Conservation (phyloP, 768 basidiomycete genomes). For the Tricholoma saponaceum region DNA sequence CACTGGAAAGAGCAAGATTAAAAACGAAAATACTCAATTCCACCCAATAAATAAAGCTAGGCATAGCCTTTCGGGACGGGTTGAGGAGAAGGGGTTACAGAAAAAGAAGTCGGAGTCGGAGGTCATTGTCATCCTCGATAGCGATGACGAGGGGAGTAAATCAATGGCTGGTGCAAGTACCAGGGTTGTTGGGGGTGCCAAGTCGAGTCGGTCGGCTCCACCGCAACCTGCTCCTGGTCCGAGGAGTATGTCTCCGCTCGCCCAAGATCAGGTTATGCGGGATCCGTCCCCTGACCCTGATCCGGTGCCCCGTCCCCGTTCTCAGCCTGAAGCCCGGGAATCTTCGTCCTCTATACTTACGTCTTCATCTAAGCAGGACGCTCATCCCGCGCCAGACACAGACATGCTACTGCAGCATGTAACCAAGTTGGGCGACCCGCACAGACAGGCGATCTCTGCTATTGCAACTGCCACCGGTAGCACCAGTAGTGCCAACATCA, state of each 20-base stretch:
- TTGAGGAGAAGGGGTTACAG: background rate
- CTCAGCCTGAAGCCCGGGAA: background rate
- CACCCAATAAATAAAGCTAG: background rate
- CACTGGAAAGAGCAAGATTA: background rate
- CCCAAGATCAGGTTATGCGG: background rate
- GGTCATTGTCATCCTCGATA: conserved; percentile 5
- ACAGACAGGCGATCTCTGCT: background rate
- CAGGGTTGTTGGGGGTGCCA: background rate
- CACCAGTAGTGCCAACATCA: background rate
- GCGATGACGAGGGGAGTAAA: conserved; percentile 1
- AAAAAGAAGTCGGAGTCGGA: background rate
- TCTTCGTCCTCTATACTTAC: background rate
- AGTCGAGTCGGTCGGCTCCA: background rate
- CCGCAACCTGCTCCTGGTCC: background rate
- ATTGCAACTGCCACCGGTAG: background rate
- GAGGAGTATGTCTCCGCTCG: background rate
- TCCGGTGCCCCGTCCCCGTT: too few species aligned
- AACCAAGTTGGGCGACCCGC: background rate
- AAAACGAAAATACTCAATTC: background rate
- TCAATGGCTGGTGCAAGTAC: background rate
- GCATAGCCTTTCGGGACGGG: background rate
- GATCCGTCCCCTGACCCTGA: background rate
- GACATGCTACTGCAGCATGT: background rate
- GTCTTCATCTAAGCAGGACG: background rate
- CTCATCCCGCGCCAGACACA: background rate